Conservation (phyloP, 495 filamentous ascomycete species). For the Clavariopsis aquatica region DNA sequence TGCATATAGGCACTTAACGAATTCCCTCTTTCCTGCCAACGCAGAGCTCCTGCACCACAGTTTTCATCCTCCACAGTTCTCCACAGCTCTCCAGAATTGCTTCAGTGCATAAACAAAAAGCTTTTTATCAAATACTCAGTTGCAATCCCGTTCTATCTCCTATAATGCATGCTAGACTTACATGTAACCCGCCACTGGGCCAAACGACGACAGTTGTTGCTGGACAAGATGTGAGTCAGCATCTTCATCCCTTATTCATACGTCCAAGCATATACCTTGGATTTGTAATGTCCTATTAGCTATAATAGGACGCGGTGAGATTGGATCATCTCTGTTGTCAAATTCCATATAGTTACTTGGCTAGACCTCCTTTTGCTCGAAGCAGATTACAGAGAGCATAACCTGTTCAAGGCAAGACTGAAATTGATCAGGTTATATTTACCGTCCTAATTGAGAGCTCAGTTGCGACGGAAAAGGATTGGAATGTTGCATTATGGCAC, state of each 20-base stretch:
- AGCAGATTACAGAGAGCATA: neutral
- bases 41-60: neutral
- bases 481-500: constrained; percentile 79
- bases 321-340: no score
- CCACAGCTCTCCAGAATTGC: neutral
- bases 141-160: neutral
- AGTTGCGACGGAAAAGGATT: constrained; percentile 56
- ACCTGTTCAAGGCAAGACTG: neutral
- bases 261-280: no score
- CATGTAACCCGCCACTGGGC: constrained; percentile 67
- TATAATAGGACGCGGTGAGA: no score
- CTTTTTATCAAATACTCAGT: neutral
- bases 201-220: constrained; percentile 61
- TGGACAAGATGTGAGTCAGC: constrained; percentile 12
- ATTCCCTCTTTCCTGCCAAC: neutral
- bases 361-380: no score
- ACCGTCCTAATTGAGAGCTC: constrained; percentile 70
- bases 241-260: no score
- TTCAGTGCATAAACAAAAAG: neutral
- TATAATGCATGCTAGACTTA: constrained; percentile 54
- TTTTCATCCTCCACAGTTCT: neutral
- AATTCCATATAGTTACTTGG: no score
- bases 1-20: neutral
- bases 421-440: constrained; percentile 53
- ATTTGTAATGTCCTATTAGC: no score